Percentiles rank a stretch among this genome's conserved stretches.
These are phyloP conservation scores for Trichosporon coremiiforme DNA, from an alignment of 1,284 basidiomycete genomes.

Conservation along the genomic window DNA sequence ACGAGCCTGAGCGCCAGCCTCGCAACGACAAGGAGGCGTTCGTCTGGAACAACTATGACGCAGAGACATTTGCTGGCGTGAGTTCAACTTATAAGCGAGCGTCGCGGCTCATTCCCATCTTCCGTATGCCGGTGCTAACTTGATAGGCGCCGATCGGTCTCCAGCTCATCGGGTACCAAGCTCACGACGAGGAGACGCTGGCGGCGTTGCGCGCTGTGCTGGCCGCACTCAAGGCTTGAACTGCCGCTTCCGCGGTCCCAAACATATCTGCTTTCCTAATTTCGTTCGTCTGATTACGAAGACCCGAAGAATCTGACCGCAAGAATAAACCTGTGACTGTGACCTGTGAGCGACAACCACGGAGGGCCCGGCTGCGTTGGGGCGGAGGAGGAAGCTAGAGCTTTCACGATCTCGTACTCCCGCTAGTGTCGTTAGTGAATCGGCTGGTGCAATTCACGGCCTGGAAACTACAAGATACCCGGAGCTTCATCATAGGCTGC, in stretches of 20 bases:
- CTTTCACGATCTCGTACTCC: not conserved
- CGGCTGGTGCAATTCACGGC: not conserved
- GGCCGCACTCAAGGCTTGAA: not conserved
- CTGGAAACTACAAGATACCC: not conserved
- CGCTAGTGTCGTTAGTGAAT: not conserved
- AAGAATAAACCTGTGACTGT: not conserved
- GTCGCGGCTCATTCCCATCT: too few relatives aligned
- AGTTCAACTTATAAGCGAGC: constrained; percentile 59
- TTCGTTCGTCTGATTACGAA: not conserved
- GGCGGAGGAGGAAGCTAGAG: not conserved
- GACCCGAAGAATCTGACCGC: not conserved
- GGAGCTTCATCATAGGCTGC: not conserved
- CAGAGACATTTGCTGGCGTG: constrained; percentile 29
- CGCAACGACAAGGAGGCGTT: constrained; percentile 56
- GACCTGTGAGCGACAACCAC: not conserved
- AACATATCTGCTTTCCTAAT: not conserved
- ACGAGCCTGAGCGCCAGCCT: constrained; percentile 64
- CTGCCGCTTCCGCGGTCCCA: not conserved
- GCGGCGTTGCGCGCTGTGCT: constrained; percentile 55
- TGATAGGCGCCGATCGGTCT: constrained; percentile 23
- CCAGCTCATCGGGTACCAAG: constrained; percentile 27
- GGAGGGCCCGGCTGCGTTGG: not conserved
- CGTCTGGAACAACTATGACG: constrained; percentile 37
- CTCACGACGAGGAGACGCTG: constrained; percentile 27
- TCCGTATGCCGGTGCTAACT: not conserved